A percentile compares a stretch with the other conserved stretches of the same genome.
These are phyloP conservation scores for Oryza officinalis DNA, from an alignment of 176 grass and related monocot species.

Conservation along the genomic window DNA sequence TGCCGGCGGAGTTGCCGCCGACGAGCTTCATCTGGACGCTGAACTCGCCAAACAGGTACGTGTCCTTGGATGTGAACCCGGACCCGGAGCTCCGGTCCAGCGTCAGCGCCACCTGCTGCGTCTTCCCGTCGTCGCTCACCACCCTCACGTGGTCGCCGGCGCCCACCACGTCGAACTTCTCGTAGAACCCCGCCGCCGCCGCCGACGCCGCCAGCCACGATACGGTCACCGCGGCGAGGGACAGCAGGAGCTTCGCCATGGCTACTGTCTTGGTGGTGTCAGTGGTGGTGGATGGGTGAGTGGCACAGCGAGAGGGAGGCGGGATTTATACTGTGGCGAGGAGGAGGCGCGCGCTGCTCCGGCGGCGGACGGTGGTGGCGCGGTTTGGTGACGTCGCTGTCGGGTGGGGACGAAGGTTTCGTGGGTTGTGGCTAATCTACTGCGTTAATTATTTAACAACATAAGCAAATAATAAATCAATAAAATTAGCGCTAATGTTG, in stretches of 20 bases:
- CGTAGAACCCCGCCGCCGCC: conserved; percentile 32
- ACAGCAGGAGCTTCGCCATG: conserved; percentile 11
- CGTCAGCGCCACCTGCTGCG: conserved; percentile 25
- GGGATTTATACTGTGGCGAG: background rate
- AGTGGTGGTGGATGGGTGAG: background rate
- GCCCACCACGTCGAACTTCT: conserved; percentile 25
- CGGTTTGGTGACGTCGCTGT: too few species aligned
- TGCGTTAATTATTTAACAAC: too few species aligned
- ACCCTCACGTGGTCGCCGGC: conserved; percentile 26
- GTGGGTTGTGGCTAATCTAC: too few species aligned
- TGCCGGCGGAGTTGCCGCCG: conserved; percentile 50
- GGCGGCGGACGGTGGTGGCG: too few species aligned
- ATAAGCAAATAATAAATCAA: too few species aligned
- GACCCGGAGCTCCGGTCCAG: conserved; percentile 31
- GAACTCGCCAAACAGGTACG: conserved; percentile 55
- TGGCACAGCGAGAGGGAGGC: background rate
- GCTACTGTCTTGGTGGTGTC: background rate
- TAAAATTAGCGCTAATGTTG: background rate
- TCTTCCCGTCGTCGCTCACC: conserved; percentile 13
- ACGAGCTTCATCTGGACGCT: conserved; percentile 54
- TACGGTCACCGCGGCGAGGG: background rate
- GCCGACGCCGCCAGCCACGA: background rate
- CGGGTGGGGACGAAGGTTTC: too few species aligned
- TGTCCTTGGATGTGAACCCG: conserved; percentile 30
- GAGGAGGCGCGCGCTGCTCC: background rate